phyloP scores from a whole-genome alignment of 1,284 basidiomycete genomes.

The Marasmius fiardii region DNA sequence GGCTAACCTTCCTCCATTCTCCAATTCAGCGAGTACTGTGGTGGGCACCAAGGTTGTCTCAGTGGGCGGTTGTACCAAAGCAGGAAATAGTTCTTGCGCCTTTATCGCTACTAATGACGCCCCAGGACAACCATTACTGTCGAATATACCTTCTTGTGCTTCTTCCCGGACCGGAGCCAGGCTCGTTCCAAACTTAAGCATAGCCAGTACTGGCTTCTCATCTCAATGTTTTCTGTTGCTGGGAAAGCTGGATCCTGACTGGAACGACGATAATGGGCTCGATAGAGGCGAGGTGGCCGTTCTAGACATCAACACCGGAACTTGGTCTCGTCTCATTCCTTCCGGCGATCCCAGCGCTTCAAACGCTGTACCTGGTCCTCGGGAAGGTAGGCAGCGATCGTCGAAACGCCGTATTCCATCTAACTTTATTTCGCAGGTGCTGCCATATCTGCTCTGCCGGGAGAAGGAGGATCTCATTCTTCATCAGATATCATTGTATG shows the following conservation, averaged over 20 bases:
- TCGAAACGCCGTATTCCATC: neutral
- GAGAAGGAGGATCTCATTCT: conserved; percentile 31
- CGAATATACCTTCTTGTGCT: conserved; percentile 49
- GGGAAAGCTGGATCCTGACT: conserved; percentile 61
- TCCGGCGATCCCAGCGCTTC: conserved; percentile 64
- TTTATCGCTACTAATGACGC: neutral
- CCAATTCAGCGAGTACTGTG: conserved; percentile 54
- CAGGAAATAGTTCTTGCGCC: conserved; percentile 48
- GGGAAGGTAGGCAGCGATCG: conserved; percentile 47
- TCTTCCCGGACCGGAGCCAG: conserved; percentile 63
- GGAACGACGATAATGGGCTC: conserved; percentile 62
- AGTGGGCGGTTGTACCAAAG: conserved; percentile 57
- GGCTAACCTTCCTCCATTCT: conserved; percentile 33
- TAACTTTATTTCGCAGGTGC: conserved; percentile 28
- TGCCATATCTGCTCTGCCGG: conserved; percentile 62
- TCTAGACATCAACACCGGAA: conserved; percentile 55
- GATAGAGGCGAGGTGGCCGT: conserved; percentile 34
- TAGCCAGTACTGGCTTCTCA: conserved; percentile 48
- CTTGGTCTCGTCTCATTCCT: conserved; percentile 73
- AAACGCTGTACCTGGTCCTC: conserved; percentile 51
- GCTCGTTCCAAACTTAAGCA: conserved; percentile 59
- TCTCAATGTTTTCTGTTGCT: conserved; percentile 67
- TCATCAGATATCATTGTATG: conserved; percentile 66
- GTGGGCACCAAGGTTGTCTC: conserved; percentile 49
- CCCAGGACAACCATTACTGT: neutral